Conservation (phyloP, 2,329 filamentous ascomycete species). For the Aspergillus viridinutans region DNA sequence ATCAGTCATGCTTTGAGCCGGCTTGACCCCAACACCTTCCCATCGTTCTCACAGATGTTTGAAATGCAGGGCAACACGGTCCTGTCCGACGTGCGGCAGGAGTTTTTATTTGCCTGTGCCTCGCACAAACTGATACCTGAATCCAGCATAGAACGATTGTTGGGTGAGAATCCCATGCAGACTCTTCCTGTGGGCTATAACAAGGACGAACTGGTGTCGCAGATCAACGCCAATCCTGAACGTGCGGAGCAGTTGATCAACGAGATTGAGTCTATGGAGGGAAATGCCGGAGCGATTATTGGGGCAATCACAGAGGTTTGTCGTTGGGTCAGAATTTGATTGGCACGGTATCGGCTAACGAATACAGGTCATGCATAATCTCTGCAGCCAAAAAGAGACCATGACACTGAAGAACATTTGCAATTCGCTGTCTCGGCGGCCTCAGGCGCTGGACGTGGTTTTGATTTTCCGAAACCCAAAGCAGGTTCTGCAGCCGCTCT, state of each 20-base stretch:
- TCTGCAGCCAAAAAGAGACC: conserved; percentile 58
- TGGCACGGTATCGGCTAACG: conserved; percentile 3
- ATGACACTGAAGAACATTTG: conserved; percentile 61
- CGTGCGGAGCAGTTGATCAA: conserved; percentile 71
- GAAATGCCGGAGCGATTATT: conserved; percentile 82
- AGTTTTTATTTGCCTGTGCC: conserved; percentile 88
- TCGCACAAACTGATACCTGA: conserved; percentile 80
- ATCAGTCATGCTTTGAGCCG: conserved; percentile 63
- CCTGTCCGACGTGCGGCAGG: conserved; percentile 64
- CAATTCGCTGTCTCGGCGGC: conserved; percentile 53
- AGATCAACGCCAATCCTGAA: conserved; percentile 73
- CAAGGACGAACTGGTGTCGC: conserved; percentile 72
- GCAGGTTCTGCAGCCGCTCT: conserved; percentile 55
- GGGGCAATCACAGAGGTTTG: conserved; percentile 69
- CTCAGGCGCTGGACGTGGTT: conserved; percentile 55
- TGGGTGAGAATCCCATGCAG: conserved; percentile 81
- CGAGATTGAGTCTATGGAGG: conserved; percentile 84
- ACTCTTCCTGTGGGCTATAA: conserved; percentile 69
- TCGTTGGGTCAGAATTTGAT: background rate
- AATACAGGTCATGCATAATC: conserved; percentile 47
- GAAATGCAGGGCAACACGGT: conserved; percentile 56
- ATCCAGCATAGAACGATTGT: conserved; percentile 69
- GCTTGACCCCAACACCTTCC: conserved; percentile 60
- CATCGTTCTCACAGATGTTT: conserved; percentile 61
- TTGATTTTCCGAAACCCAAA: conserved; percentile 57